Evolutionary conservation across 2,329 filamentous ascomycete genomes (phyloP).

Genomic region (Colletotrichum spinosum): DNA sequence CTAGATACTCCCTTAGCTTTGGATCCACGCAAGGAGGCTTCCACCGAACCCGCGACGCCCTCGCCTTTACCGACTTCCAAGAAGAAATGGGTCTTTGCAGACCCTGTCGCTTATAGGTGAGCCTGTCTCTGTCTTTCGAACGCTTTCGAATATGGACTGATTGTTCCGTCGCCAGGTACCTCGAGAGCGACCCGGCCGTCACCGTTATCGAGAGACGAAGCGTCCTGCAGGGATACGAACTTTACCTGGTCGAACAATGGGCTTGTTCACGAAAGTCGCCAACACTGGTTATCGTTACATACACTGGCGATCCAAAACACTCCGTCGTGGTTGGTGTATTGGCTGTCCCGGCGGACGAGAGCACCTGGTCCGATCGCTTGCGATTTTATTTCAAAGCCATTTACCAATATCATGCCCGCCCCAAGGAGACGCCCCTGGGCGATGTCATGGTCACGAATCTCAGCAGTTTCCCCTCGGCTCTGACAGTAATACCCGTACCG

Average conservation of each 20-base stretch:
- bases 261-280: constrained; percentile 91
- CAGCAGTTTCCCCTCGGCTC: constrained; percentile 88
- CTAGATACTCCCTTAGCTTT: constrained; percentile 31
- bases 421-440: constrained; percentile 84
- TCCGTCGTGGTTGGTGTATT: constrained; percentile 83
- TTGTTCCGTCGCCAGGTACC: constrained; percentile 64
- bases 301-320: constrained; percentile 87
- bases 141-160: constrained; percentile 1
- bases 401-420: constrained; percentile 85
- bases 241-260: constrained; percentile 98
- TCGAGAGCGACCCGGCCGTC: constrained; percentile 86
- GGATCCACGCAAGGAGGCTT: constrained; percentile 30
- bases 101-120: constrained; percentile 68
- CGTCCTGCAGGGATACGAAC: constrained; percentile 84
- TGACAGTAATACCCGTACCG: constrained; percentile 92
- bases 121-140: constrained; percentile 26
- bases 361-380: constrained; percentile 81
- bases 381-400: constrained; percentile 88
- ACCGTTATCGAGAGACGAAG: constrained; percentile 78
- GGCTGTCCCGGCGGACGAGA: constrained; percentile 83
- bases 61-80: constrained; percentile 45
- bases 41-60: constrained; percentile 25
- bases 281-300: constrained; percentile 91
- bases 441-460: constrained; percentile 95
- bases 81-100: constrained; percentile 67